phyloP scores from a whole-genome alignment of 192 early-diverging fungal species.

The Coemansia sp. region DNA sequence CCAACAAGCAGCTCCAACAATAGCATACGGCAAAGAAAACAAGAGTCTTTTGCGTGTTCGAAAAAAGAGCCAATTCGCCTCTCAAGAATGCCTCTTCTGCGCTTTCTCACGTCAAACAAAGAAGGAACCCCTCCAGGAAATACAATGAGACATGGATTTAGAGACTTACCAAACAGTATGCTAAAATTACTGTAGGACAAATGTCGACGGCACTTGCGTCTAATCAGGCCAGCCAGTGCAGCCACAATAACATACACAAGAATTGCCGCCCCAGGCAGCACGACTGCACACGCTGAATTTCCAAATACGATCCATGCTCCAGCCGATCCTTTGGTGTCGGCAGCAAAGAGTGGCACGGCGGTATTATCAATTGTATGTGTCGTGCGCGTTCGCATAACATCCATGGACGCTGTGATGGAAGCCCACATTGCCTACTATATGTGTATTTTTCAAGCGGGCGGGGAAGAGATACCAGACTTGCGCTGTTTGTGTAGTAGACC shows the following conservation, averaged over 20 bases:
- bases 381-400: background rate
- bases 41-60: too few species aligned
- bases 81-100: too few species aligned
- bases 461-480: background rate
- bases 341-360: background rate
- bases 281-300: slow-evolving; percentile 9
- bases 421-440: background rate
- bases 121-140: too few species aligned
- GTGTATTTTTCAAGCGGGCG: background rate
- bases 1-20: background rate
- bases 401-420: background rate
- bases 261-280: slow-evolving; percentile 33
- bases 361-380: background rate
- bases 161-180: slow-evolving; percentile 1
- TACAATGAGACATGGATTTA: background rate
- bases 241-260: slow-evolving; percentile 19
- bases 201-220: slow-evolving; percentile 16
- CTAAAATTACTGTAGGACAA: background rate
- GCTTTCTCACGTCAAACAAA: too few species aligned
- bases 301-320: slow-evolving; percentile 10
- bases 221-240: background rate
- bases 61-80: too few species aligned
- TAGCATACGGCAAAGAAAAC: background rate
- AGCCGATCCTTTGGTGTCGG: background rate
- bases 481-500: background rate